Evolutionary conservation across 192 early-diverging fungal species (phyloP).

Genomic region (Coemansia sp.): DNA sequence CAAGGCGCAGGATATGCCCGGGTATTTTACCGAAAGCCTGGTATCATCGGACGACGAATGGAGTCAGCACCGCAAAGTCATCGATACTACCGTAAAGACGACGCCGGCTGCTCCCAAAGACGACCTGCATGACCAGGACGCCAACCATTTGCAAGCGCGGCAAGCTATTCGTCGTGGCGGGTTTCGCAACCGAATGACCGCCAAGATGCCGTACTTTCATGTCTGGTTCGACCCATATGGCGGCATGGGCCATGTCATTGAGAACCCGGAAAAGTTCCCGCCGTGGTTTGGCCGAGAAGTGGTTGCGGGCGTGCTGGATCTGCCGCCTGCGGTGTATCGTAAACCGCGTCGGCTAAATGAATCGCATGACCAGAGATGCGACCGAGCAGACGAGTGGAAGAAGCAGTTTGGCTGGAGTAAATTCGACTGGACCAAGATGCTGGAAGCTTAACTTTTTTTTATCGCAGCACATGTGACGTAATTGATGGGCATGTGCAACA

Average conservation of each 20-base stretch:
- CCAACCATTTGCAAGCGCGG: conserved; percentile 22
- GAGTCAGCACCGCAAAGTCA: conserved; percentile 78
- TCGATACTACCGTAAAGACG: conserved; percentile 67
- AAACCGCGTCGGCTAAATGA: conserved; percentile 58
- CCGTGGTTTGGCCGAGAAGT: conserved; percentile 89
- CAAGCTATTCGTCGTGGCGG: conserved; percentile 54
- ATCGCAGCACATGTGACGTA: background rate
- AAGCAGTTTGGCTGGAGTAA: conserved; percentile 63
- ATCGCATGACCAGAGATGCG: conserved; percentile 48
- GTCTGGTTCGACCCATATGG: conserved; percentile 91
- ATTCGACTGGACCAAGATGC: conserved; percentile 80
- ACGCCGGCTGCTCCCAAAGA: conserved; percentile 9
- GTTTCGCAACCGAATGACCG: conserved; percentile 67
- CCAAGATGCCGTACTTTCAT: conserved; percentile 92
- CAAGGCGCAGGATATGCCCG: conserved; percentile 70
- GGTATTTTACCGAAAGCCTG: conserved; percentile 87
- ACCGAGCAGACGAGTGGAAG: conserved; percentile 58
- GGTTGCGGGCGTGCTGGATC: conserved; percentile 77
- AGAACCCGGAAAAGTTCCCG: conserved; percentile 74
- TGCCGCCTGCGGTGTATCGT: conserved; percentile 72
- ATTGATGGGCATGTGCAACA: background rate
- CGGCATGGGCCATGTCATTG: conserved; percentile 95
- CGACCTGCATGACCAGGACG: conserved; percentile 31
- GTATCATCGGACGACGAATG: conserved; percentile 79
- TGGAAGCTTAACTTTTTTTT: conserved; percentile 9